Evolutionary conservation across 805 yeast species (phyloP), one percentile per base, ranked within the genome.

Genomic region (Saccharomyces paradoxus): DNA sequence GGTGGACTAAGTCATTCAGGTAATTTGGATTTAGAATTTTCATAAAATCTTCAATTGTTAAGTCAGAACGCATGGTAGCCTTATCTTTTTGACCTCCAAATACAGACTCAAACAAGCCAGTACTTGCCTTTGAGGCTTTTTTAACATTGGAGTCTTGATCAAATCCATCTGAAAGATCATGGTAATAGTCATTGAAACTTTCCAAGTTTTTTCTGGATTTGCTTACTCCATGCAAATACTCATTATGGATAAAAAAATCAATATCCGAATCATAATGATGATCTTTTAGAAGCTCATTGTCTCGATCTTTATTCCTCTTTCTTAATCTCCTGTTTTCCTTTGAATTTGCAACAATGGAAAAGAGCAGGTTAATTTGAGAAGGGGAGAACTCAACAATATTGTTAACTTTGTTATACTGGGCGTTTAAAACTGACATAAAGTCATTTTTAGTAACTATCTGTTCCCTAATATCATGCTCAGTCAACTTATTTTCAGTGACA

Each of bases 1-100:
- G 59, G 53, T 70, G 72, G 12, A 68, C 68, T 5, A 67, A 50
- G 58, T 70, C 72, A 52, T 70, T 70, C 44, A 69, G 55, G 56
- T 71, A 72, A 55, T 74, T 74, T 29, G 77, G 76, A 58, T 74
- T 74, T 21, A 73, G 53, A 37, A 74, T 69, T 58, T 73, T 73
- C 62, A 73, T 62, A 52, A 74, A 74, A 56, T 74, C 78, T 30
- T 73, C 74, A 14, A 72, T 66, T 1, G 69, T 71, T 46, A 74
- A 56, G 50, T 70, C 58, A 7, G 62, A 58, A 21, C 58, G 60
- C 55, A 58, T 56, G 0, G 60, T 56, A 5, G 62, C 57, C n/a
- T 51, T 60, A 48, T 57, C 68, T 4, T 50, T 48, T 21, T 52
- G 56, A 14, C 56, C 53, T 17, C 49, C 27, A 10, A 49, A 48